Evolutionary conservation across 176 grass and related monocot genomes (phyloP), one percentile per base, ranked within the genome.

Genomic region (maize (Zea mays)): DNA sequence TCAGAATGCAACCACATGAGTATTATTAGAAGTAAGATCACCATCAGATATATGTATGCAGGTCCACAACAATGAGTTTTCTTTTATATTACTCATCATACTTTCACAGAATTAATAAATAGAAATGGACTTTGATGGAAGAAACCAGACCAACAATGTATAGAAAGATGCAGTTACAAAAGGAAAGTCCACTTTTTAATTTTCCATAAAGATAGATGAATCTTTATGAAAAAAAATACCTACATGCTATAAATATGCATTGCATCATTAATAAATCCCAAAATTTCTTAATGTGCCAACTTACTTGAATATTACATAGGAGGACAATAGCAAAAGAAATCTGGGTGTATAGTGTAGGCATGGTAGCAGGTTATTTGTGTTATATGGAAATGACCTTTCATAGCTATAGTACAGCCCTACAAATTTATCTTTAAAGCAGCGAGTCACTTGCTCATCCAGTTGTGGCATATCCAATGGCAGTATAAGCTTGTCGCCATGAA

Each of bases 1-100:
- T 64, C 63, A 74, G 46, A 81, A 81, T 12, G 60, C 15, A 88
- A 79, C 62, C 45, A 68, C 52, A 54, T 37, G 12, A 61, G 7
- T 4, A 3, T 36, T 43, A 64, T 27, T 50, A 60, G 15, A 81
- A 67, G 56, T 57, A 64, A 76, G 65, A 33, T 9, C 49, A 63
- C 5, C 33, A 88, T 39, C 14, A 49, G 14, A 66, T 15, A 51
- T 15, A 57, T 2, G 15, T 20, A 4, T 41, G 34, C 5, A 67
- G 34, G 38, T 49, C 67, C 43, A 19, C 0, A 6, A 79, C 27
- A 27, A 27, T 27, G 27, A 27, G 27, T 27, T 27, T 27, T 27
- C 27, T 27, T 27, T 27, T 27, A 27, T 1, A 27, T 27, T 27
- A 27, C 27, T 27, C 27, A 27, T 27, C 27, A 27, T 27, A 27